Base-by-base conservation (phyloP, 2,329 filamentous ascomycete genomes). In the Sordariomycetes sp. region DNA sequence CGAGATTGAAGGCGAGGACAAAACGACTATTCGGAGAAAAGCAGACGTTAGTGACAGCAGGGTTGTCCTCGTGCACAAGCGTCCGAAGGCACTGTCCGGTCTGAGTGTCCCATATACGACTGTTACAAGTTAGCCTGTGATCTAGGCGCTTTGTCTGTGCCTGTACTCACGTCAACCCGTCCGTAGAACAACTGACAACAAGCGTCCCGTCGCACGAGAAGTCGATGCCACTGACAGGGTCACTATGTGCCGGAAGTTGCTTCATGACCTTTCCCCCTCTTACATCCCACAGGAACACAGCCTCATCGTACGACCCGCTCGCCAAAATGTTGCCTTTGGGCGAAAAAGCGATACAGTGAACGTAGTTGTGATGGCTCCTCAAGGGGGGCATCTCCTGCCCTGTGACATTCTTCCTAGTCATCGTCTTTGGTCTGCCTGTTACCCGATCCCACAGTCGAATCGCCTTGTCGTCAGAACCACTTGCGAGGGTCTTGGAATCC, bases 301-400 rank as follows among this genome's bases (percentile, higher is more conserved):
- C 92, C 64, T 98, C 92, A 46, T 98, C 92, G 59, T 95, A 96
- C 43, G 85, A 93, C 10, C 92, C 92, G 44, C 85, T 93, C 12
- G 88, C 92, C 21, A 98, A 73, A 53, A 96, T 94, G 52, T 98
- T 98, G 17, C 92, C 92, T 57, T 95, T 96, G 2, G 92, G 92
- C n/a, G 86, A 90, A 57, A 96, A 96, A 6, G 88, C 87, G 21
- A 98, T 68, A 33, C 82, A 86, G 59, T 94, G 94, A 21, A 98
- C 81, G 58, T 96, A 96, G 59, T 93, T 96, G 57, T 95, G 87
- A 50, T 98, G 92, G 3, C 92, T 90, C 17, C 83, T 69, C 44
- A 96, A 66, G 5, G 76, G 72, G 3, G 65, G 64, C 46, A 66
- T 63, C 19, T 68, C 66, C 49, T 62, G 50, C 1, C 51, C 55